Base-by-base conservation (phyloP, 768 basidiomycete species). In the Cubamyces lactineus region DNA sequence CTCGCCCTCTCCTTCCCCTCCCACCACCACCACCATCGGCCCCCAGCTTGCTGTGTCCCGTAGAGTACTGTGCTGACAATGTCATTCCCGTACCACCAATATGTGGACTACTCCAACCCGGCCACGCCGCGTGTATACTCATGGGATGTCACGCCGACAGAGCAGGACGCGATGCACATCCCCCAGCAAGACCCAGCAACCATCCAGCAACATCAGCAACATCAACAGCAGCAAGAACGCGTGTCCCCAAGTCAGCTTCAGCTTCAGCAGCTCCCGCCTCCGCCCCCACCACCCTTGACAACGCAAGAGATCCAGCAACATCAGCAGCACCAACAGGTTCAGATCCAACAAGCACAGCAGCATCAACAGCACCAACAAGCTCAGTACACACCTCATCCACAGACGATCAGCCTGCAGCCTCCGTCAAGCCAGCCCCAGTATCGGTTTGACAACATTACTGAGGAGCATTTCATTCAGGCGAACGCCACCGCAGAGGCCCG, bases 81-180 rank as follows among this genome's bases (percentile, higher is more conserved):
- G 68, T 63, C 66, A 66, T 63, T 64, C 62, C 56, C 59, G 30
- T 69, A 56, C 55, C 66, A 62, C 40, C 67, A 64, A 28, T 68
- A 62, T 54, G 58, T 63, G 61, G 65, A 69, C 67, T 64, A 66
- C 52, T 66, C 67, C 17, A 65, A 64, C 47, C 63, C 67, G 13
- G 45, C 63, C 24, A 66, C 65, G 8, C 67, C 67, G 41, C 59
- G 58, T 56, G 57, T 62, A 24, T 66, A 60, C 54, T 41, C 59
- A 26, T 69, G 67, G 67, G 67, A 64, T 17, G 59, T 61, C 30
- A 51, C 54, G n/a, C 43, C 34, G 34, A 34, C 65, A 34, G 62
- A 68, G 17, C 55, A 60, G 34, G 53, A 59, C 40, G 57, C 59
- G 23, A 43, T 54, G 39, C 55, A 62, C 24, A 50, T 56, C 15